Evolutionary conservation across 768 basidiomycete genomes (phyloP), one percentile per base, ranked within the genome.

Genomic region (Pulveroboletus sp.): DNA sequence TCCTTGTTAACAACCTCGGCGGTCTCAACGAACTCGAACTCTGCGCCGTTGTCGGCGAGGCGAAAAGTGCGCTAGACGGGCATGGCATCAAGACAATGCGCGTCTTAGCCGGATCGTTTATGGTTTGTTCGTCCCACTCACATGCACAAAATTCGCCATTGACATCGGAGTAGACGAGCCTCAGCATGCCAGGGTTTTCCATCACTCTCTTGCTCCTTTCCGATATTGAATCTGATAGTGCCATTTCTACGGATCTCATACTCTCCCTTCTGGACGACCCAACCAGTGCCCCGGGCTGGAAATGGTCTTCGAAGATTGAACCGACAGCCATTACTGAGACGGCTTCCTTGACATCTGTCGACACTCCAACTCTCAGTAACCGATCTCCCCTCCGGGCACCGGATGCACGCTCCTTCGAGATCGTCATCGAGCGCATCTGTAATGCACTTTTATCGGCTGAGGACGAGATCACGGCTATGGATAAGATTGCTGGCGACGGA

Each of bases 151-250:
- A 21, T 14, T 9, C 28, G 10, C 11, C 36, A 50, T 28, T 51
- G 47, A 55, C 30, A 14, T 31, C 27, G 52, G 41, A 8, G 58
- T 32, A 86, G 91, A 93, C 90, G 21, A 89, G 86, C 50, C 77
- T 95, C 56, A 93, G 92, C 68, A 93, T 93, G 89, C 89, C 91
- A 28, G 93, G 93, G 3, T 89, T 94, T 66, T 93, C 90, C 14
- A 72, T 95, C 52, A 88, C 90, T 1, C 75, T 93, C 15, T 74
- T 93, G 14, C 78, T 90, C 8, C 79, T 95, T 9, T 88, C 93
- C 0, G 62, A 69, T 28, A 43, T 69, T 39, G 54, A 70, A 36
- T 75, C 77, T 24, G 48, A 67, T 1, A 60, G 65, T 33, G 68
- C 71, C 1, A 73, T 78, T 7, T 59, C 70, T 6, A 49, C 68